Base-by-base conservation (phyloP, 352 stramenopile species). In the Phytopythium montanum region DNA sequence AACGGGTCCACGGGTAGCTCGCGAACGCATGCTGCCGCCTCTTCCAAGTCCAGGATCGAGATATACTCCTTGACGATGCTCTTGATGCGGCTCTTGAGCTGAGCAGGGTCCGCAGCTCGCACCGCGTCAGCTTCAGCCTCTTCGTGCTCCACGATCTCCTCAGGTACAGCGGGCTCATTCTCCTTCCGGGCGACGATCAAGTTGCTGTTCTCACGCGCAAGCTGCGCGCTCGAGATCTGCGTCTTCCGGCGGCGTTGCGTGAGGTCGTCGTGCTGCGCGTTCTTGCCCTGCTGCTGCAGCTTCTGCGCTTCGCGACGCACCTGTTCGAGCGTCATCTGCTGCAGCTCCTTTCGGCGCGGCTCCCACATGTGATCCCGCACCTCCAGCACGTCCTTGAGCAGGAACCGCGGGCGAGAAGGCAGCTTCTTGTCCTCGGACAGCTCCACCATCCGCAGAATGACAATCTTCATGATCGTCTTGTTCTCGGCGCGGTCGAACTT, bases 321-420 rank as follows among this genome's bases (percentile, higher is more conserved):
- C 73, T 96, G 84, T 0, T 93, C 80, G 33, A 96, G 68, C 2
- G 87, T 95, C 56, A 94, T 91, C 54, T 95, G 81, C 71, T 96
- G 87, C 57, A 96, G 68, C 65, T 94, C 85, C 74, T 92, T 88
- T 21, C 87, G 83, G 21, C 87, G 76, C 52, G 87, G 87, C 42
- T 94, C 81, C 87, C 87, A 96, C 70, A 91, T 79, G 62, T 95
- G 82, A 34, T 95, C 87, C 53, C 85, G 68, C 66, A 90, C 91
- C 68, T 96, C 87, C 5, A 96, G 38, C 2, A 95, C 46, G 65
- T 96, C 87, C 61, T 93, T 94, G 12, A 95, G 54, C 46, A 96
- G 54, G 64, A 96, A 96, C 16, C 85, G 81, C 29, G 79, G 69
- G 36, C 87, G 80, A 8, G 87, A 96, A 6, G 81, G 70, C 34